These are phyloP conservation scores for Naganishia sp. DNA, from an alignment of 1,284 basidiomycete species.

Conservation along the genomic window DNA sequence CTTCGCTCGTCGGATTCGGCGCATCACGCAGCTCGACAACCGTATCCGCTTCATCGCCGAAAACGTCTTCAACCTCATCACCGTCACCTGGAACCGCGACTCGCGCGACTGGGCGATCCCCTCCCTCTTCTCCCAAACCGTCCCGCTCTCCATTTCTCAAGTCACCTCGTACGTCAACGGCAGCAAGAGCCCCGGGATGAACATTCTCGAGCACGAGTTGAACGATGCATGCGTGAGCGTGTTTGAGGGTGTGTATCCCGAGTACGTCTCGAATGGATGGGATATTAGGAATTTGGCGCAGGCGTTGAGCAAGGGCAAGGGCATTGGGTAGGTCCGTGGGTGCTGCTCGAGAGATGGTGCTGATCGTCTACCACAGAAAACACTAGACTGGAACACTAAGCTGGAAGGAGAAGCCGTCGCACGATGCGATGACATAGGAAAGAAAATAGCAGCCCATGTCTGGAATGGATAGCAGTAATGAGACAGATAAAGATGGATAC, in stretches of 20 bases:
- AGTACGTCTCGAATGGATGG: conserved; percentile 46
- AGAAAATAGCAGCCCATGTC: too few relatives aligned
- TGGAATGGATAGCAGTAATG: too few relatives aligned
- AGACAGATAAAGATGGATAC: too few relatives aligned
- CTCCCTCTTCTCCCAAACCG: conserved; percentile 37
- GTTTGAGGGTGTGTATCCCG: conserved; percentile 44
- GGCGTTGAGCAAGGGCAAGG: conserved; percentile 21
- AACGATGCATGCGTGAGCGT: conserved; percentile 42
- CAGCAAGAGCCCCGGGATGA: conserved; percentile 43
- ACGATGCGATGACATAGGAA: background rate
- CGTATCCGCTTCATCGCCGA: conserved; percentile 81
- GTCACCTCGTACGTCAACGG: conserved; percentile 38
- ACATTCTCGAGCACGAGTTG: conserved; percentile 48
- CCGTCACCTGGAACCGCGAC: conserved; percentile 52
- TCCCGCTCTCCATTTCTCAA: conserved; percentile 29
- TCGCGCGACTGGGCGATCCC: conserved; percentile 52
- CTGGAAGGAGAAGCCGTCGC: background rate
- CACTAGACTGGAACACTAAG: background rate
- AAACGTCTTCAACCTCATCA: conserved; percentile 63
- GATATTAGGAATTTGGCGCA: conserved; percentile 50
- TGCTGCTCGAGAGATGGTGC: background rate
- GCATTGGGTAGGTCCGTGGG: background rate
- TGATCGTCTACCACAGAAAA: background rate
- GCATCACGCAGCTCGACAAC: conserved; percentile 64
- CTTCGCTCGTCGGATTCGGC: conserved; percentile 11